Conservation (phyloP, 345 rosid genomes). For the Adansonia digitata region DNA sequence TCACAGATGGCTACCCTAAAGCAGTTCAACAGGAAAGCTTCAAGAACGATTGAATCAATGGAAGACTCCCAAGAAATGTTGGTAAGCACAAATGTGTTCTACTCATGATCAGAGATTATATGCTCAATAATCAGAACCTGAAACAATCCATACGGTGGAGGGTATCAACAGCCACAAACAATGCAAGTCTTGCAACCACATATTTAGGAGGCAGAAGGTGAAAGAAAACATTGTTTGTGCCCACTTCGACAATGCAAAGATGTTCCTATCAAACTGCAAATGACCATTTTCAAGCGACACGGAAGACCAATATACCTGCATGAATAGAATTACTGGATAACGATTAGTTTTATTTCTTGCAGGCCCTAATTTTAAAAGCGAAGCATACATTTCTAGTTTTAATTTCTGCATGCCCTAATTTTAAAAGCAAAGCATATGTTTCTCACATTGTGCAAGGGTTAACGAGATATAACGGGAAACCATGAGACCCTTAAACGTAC, state of each 20-base stretch:
- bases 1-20: no score
- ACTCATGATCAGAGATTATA: neutral
- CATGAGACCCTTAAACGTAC: neutral
- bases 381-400: neutral
- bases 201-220: neutral
- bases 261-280: neutral
- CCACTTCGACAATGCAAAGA: neutral
- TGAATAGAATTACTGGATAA: neutral
- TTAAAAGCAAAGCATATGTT: neutral
- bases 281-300: neutral
- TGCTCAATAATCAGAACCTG: neutral
- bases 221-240: neutral
- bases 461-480: neutral
- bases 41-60: neutral
- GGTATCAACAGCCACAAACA: neutral
- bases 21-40: neutral
- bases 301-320: conserved; percentile 19
- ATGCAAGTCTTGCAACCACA: neutral
- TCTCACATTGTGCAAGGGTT: neutral
- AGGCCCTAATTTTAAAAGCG: neutral
- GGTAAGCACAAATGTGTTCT: neutral
- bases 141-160: neutral
- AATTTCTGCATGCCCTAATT: neutral
- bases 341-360: neutral
- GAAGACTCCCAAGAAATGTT: neutral